Base-by-base conservation (phyloP, 1,284 basidiomycete genomes). In the Cryptococcus neoformans region DNA sequence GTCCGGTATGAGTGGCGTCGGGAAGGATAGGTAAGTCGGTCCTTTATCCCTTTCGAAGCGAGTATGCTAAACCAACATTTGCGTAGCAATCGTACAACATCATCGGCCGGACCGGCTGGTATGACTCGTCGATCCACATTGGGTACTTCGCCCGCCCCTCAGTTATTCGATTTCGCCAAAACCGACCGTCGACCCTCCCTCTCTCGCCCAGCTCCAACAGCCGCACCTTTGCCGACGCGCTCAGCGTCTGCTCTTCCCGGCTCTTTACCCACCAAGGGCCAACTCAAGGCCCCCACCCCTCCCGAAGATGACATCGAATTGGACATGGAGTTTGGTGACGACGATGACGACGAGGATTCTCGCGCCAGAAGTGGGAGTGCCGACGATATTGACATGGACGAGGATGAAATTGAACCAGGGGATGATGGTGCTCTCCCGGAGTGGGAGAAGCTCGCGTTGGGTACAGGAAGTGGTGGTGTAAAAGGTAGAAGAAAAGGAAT, bases 401-500 rank as follows among this genome's bases (percentile, higher is more conserved):
- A 69, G 57, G 71, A 71, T 39, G 50, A 49, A 46, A 63, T 68
- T 16, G 60, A 64, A 12, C 40, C 40, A 11, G 16, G 3, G 3
- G 46, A 28, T 28, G 46, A 35, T 35, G 63, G 62, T 56, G 42
- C 53, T 37, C 62, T 54, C 51, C 56, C 53, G 35, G 67, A 66
- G 51, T 68, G 59, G 63, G 64, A 72, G 53, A 74, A 71, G 55
- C 60, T 74, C 21, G 74, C 74, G 5, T 63, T 78, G 38, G 76
- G 76, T 6, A 75, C 69, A 1, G 75, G 76, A 7, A 75, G 72
- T 44, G 73, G 75, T 11, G 77, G 77, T 46, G 72, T 77, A 50
- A 79, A 78, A 64, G 75, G 78, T 80, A 90, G 88, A 78, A 78
- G 76, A 68, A 85, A 87, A 65, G 88, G 90, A 6, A 84, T 87